Base-by-base conservation (phyloP, 106 monocot species). In the Allium fistulosum region DNA sequence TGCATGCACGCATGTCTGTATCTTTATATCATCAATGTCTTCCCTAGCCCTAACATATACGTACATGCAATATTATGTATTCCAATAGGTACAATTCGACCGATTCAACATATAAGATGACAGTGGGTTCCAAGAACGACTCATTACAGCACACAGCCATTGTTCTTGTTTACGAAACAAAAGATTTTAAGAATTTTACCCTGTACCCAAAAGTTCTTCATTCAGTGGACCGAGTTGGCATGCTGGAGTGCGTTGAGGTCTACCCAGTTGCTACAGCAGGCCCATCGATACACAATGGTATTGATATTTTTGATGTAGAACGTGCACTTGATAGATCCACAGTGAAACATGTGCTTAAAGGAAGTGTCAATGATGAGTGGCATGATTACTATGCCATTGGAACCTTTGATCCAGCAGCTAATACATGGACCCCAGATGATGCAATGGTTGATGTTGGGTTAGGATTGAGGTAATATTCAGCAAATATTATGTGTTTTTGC, bases 241-340 rank as follows among this genome's bases (percentile, higher is more conserved):
- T 91, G 95, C 88, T 87, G 95, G 95, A 95, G 73, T 95, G 95
- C 78, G 65, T 90, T 12, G 95, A 95, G 71, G 85, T 95, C 71
- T 95, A 76, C 50, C 95, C 95, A 7, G 88, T 95, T 11, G 59
- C 83, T 7, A 74, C 26, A 2, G 13, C 53, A n/a, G 68, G 56
- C 14, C 56, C 68, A 11, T 26, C 6, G 5, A 15, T 26, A 7
- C 14, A 16, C 17, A 59, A 13, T 11, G 69, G 68, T 0, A 27
- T 12, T 3, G 51, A 45, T 0, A 86, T 86, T 47, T 77, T 94
- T 9, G 90, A 94, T 66, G 37, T 37, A 37, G 88, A 83, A 15
- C 83, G 85, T 4, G 57, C 28, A 4, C 57, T 57, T 7, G 49
- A 70, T 0, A 81, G 81, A 1, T 64, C 70, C 0, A 71, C 65